A percentile compares a stretch with the other conserved stretches of the same genome.
These are phyloP conservation scores for Wickerhamomyces rabaulensis DNA, from an alignment of 805 yeast species.

Conservation along the genomic window DNA sequence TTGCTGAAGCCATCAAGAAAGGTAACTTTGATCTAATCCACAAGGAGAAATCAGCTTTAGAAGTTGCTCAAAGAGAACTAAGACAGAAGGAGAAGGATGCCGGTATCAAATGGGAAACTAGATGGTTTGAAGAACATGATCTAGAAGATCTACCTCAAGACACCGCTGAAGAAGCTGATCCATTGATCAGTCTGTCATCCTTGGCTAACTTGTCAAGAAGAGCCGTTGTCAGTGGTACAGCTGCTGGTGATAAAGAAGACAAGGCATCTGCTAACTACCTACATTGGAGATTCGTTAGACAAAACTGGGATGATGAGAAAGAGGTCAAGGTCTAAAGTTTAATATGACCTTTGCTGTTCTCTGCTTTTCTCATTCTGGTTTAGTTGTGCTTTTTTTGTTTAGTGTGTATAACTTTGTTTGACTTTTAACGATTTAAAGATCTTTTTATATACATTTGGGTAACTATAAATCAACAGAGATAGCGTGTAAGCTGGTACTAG, in stretches of 20 bases:
- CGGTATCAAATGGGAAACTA: conserved; percentile 65
- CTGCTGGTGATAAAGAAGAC: conserved; percentile 51
- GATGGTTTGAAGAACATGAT: conserved; percentile 69
- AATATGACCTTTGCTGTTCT: background rate
- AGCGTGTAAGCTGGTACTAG: too few species aligned
- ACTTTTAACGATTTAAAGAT: background rate
- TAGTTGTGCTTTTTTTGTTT: background rate
- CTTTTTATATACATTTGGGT: background rate
- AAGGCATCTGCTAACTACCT: conserved; percentile 34
- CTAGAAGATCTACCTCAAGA: conserved; percentile 25
- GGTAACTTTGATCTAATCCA: conserved; percentile 76
- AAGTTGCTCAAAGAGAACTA: conserved; percentile 77
- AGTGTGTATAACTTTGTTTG: background rate
- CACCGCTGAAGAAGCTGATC: conserved; percentile 29
- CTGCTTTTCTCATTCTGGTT: background rate
- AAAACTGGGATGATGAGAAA: conserved; percentile 51
- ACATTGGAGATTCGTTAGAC: conserved; percentile 69
- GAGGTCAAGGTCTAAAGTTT: conserved; percentile 39
- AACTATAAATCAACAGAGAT: background rate
- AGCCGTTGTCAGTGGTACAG: conserved; percentile 65
- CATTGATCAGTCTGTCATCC: conserved; percentile 36
- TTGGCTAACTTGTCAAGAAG: conserved; percentile 53
- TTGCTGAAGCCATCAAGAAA: conserved; percentile 76
- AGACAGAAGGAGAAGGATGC: conserved; percentile 66
- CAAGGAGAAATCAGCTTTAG: conserved; percentile 70